Conservation (phyloP, 345 rosid species). For the Melaleuca alternifolia region DNA sequence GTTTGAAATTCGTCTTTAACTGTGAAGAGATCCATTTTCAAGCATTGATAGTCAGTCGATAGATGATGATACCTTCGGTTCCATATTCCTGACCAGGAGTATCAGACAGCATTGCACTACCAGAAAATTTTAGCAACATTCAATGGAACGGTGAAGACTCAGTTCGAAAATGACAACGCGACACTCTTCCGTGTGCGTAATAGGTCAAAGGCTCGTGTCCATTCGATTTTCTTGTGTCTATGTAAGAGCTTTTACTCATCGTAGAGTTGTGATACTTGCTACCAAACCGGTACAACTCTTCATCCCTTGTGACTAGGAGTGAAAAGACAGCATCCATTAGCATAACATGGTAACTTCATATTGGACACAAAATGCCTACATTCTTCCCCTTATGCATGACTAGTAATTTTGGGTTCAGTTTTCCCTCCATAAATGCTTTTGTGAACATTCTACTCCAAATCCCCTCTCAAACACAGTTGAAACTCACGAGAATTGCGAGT, state of each 20-base stretch:
- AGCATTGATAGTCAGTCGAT: neutral
- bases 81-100: neutral
- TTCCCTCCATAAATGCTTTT: neutral
- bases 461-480: neutral
- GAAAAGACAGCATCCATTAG: neutral
- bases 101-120: neutral
- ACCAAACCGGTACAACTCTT: neutral
- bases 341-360: neutral
- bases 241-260: neutral
- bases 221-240: neutral
- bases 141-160: neutral
- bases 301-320: neutral
- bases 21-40: neutral
- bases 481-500: neutral
- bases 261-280: neutral
- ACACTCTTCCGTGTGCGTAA: neutral
- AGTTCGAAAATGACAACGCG: neutral
- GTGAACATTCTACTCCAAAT: neutral
- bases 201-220: neutral
- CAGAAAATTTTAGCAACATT: neutral
- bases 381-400: neutral
- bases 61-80: neutral
- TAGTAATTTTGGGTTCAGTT: neutral
- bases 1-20: neutral
- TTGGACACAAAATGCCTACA: neutral